Percentiles rank a stretch among this genome's conserved stretches.
Conservation (phyloP, 2,329 filamentous ascomycete species). For the Nigrospora osmanthi region DNA sequence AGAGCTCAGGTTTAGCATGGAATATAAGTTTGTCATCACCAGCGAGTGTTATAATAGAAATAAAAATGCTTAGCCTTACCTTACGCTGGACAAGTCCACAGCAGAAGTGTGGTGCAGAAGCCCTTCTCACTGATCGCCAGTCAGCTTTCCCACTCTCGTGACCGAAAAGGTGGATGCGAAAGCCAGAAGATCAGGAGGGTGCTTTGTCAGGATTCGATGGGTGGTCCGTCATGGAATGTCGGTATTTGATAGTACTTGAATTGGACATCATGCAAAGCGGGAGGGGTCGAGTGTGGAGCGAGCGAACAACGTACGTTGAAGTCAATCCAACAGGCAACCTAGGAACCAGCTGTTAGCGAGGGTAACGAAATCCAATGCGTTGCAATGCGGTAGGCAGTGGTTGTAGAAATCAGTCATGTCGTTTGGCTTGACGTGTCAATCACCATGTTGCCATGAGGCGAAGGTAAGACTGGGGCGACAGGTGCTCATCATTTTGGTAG, state of each 20-base stretch:
- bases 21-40: slow-evolving; percentile 65
- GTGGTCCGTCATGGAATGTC: slow-evolving; percentile 29
- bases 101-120: too few relatives aligned
- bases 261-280: slow-evolving; percentile 28
- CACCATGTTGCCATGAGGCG: slow-evolving; percentile 36
- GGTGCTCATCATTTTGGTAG: slow-evolving; percentile 41
- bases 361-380: background rate
- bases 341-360: slow-evolving; percentile 10
- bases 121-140: too few relatives aligned
- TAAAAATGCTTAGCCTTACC: slow-evolving; percentile 15
- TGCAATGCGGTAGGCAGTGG: background rate
- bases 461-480: slow-evolving; percentile 53
- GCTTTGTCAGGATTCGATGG: slow-evolving; percentile 2
- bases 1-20: slow-evolving; percentile 70
- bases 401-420: slow-evolving; percentile 31
- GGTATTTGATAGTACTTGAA: slow-evolving; percentile 37
- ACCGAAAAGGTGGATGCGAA: too few relatives aligned
- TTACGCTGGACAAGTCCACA: slow-evolving; percentile 5
- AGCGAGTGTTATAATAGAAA: slow-evolving; percentile 17
- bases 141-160: too few relatives aligned
- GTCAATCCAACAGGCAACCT: background rate
- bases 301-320: background rate
- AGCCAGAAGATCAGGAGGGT: background rate
- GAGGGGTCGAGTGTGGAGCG: background rate
- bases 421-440: slow-evolving; percentile 47